Percentiles rank a stretch among this genome's conserved stretches.
Conservation (phyloP, 73 alveolate species). For the Tetrahymena borealis region DNA sequence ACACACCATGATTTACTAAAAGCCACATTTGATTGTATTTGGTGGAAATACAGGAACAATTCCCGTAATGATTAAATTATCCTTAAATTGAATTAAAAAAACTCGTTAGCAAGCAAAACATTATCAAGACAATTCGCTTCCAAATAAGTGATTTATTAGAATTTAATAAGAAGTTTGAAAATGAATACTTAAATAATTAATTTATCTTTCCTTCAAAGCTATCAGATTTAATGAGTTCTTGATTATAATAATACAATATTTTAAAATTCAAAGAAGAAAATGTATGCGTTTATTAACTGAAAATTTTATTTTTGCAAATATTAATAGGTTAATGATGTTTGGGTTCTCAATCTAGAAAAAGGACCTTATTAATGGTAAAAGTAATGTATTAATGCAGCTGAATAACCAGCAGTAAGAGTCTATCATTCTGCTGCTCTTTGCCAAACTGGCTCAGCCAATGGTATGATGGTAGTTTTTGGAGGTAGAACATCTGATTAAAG, state of each 20-base stretch:
- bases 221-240: too few relatives aligned
- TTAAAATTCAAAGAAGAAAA: neutral
- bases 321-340: constrained; percentile 71
- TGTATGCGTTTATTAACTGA: neutral
- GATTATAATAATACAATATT: neutral
- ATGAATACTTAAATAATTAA: too few relatives aligned
- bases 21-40: constrained; percentile 44
- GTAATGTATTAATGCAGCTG: constrained; percentile 64
- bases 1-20: constrained; percentile 42
- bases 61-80: neutral
- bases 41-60: constrained; percentile 50
- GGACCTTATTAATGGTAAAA: constrained; percentile 86
- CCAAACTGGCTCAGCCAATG: constrained; percentile 94
- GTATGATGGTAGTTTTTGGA: constrained; percentile 97
- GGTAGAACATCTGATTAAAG: constrained; percentile 81
- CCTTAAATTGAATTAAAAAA: too few relatives aligned
- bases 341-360: constrained; percentile 81
- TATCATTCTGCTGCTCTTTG: constrained; percentile 96
- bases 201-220: too few relatives aligned
- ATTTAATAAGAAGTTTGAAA: too few relatives aligned
- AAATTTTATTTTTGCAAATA: neutral
- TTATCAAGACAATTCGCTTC: too few relatives aligned
- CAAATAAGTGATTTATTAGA: too few relatives aligned
- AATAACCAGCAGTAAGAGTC: constrained; percentile 87
- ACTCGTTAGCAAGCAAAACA: too few relatives aligned